A percentile compares a stretch with the other conserved stretches of the same genome.
phyloP scores from a whole-genome alignment of 192 early-diverging fungal genomes.

The Entomortierella beljakovae region DNA sequence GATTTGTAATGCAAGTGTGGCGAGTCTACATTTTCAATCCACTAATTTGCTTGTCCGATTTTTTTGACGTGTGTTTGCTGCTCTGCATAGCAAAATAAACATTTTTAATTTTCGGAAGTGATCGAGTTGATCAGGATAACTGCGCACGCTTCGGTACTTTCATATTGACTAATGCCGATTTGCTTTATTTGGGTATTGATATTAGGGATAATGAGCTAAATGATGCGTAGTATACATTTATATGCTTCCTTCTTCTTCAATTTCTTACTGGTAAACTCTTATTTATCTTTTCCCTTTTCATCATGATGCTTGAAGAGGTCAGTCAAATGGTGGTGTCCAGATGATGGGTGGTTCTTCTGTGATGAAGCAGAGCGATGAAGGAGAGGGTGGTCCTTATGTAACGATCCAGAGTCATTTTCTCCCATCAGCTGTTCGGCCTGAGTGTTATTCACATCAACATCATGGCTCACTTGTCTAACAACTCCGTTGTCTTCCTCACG shows the following conservation, averaged over 20 bases:
- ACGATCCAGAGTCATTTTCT: neutral
- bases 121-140: too few relatives aligned
- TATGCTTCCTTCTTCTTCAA: too few relatives aligned
- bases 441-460: conserved; percentile 13
- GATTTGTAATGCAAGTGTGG: too few relatives aligned
- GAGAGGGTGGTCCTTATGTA: neutral
- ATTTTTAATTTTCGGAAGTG: too few relatives aligned
- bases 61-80: too few relatives aligned
- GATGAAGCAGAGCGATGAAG: neutral
- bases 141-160: too few relatives aligned
- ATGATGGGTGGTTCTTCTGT: neutral
- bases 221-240: too few relatives aligned
- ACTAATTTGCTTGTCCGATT: conserved; percentile 10
- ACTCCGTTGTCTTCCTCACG: conserved; percentile 40
- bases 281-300: neutral
- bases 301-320: conserved; percentile 29
- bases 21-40: neutral
- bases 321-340: conserved; percentile 20
- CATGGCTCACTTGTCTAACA: conserved; percentile 32
- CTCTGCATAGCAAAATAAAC: too few relatives aligned
- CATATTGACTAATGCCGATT: too few relatives aligned
- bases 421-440: neutral
- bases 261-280: neutral
- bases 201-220: too few relatives aligned
- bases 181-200: too few relatives aligned